Base-by-base conservation (phyloP, 164 flowering plant species). In the Saururus chinensis region DNA sequence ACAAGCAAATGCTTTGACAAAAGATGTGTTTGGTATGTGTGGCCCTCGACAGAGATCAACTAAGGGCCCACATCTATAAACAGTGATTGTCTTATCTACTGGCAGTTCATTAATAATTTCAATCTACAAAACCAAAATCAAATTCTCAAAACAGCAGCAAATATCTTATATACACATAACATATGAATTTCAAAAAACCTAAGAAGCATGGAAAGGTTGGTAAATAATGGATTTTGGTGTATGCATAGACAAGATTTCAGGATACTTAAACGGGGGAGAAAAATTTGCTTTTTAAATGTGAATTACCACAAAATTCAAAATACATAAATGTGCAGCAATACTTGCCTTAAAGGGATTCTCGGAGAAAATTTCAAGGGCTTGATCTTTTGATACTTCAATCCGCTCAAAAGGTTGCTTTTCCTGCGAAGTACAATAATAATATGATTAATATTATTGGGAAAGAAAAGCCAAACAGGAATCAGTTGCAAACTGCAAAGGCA, bases 21-120 rank as follows among this genome's bases (percentile, higher is more conserved):
- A 95, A 57, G 99, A 86, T 45, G 98, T 95, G 69, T 84, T 95
- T 30, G 99, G 99, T 63, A 95, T 95, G 75, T 95, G 99, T 19
- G 99, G 99, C 30, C 99, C 98, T 64, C 99, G 93, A 69, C 99
- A 95, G 62, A 95, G 77, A 75, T 95, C 99, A 69, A 95, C 96
- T 65, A 95, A 75, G 9, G 98, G 98, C 6, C 99, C 99, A 81
- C 99, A 95, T 75, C 99, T 81, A 62, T 95, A 95, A n/a, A 95
- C 98, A 6, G 99, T 95, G 57, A 95, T 91, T 23, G 98, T 91
- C 73, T 91, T 91, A 75, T 91, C 96, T 59, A 76, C 98, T 13
- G 96, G 95, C 64, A 95, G 75, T 35, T 84, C 99, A 24, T 72
- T 86, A 64, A 95, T 95, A 66, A 95, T 89, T 71, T 95, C 99